Percentiles rank a stretch among this genome's conserved stretches.
Evolutionary conservation across 495 filamentous ascomycete species (phyloP).

Genomic region (Hypoxylon perforatum): DNA sequence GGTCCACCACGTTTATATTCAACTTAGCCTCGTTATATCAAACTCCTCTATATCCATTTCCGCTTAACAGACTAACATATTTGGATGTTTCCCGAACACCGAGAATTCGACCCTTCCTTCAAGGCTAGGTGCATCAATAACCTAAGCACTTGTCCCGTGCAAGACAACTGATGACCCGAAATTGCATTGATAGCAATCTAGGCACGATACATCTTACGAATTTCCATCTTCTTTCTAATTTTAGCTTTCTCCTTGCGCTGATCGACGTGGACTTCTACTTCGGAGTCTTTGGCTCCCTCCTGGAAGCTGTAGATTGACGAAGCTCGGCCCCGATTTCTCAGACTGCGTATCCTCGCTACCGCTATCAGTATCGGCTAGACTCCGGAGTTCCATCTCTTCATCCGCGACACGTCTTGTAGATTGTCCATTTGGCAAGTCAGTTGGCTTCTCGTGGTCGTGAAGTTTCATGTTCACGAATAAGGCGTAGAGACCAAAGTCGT

Average conservation of each 20-base stretch:
- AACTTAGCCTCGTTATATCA: too few relatives aligned
- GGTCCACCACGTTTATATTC: too few relatives aligned
- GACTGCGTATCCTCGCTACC: constrained; percentile 27
- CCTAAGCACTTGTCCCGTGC: too few relatives aligned
- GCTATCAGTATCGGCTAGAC: constrained; percentile 33
- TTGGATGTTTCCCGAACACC: too few relatives aligned
- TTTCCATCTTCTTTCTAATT: neutral
- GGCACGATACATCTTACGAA: neutral
- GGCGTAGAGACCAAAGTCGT: constrained; percentile 79
- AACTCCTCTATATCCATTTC: too few relatives aligned
- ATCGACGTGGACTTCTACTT: constrained; percentile 40
- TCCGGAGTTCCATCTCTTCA: constrained; percentile 39
- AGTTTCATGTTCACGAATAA: constrained; percentile 69
- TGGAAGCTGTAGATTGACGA: constrained; percentile 18
- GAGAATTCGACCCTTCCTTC: too few relatives aligned
- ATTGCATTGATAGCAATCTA: too few relatives aligned
- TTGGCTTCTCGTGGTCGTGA: constrained; percentile 50
- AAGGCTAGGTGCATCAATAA: too few relatives aligned
- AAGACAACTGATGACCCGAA: too few relatives aligned
- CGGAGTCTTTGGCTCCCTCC: constrained; percentile 27
- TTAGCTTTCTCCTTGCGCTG: neutral
- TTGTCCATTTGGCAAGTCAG: constrained; percentile 17
- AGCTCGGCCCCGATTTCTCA: constrained; percentile 7
- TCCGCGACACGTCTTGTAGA: constrained; percentile 26
- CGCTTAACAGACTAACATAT: too few relatives aligned